Evolutionary conservation across 768 basidiomycete species (phyloP).

Genomic region (Suillus decipiens): DNA sequence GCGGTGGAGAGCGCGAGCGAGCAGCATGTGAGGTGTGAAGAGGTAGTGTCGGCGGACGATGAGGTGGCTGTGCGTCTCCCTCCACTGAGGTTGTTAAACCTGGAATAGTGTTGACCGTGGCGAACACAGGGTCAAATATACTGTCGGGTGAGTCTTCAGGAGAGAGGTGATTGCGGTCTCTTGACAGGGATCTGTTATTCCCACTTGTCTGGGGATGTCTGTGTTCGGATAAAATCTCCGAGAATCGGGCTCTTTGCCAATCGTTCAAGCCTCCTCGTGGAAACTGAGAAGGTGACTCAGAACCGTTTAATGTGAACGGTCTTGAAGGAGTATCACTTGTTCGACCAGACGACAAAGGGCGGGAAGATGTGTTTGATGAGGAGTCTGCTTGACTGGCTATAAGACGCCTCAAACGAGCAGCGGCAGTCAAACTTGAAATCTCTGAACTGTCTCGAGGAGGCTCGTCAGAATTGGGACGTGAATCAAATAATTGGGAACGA

Average conservation of each 20-base stretch:
- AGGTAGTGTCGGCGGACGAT: conserved; percentile 1
- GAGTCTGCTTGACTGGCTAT: neutral
- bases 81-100: neutral
- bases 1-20: conserved; percentile 1
- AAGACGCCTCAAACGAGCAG: conserved; percentile 8
- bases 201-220: conserved; percentile 1
- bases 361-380: neutral
- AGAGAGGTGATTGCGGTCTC: neutral
- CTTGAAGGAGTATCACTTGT: neutral
- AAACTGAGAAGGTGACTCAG: neutral
- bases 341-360: neutral
- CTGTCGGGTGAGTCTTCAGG: neutral
- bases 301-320: neutral
- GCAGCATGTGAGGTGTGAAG: conserved; percentile 1
- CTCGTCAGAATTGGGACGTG: conserved; percentile 27
- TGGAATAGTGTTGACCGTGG: neutral
- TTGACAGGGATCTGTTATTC: conserved; percentile 1
- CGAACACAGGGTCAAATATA: conserved; percentile 1
- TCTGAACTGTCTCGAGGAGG: conserved; percentile 8
- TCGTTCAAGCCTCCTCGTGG: conserved; percentile 6
- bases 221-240: conserved; percentile 1
- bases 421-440: neutral
- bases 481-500: conserved; percentile 18
- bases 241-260: conserved; percentile 1
- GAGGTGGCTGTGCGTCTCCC: neutral